Conservation (phyloP, 2,329 filamentous ascomycete genomes). For the Aspergillus unguis region DNA sequence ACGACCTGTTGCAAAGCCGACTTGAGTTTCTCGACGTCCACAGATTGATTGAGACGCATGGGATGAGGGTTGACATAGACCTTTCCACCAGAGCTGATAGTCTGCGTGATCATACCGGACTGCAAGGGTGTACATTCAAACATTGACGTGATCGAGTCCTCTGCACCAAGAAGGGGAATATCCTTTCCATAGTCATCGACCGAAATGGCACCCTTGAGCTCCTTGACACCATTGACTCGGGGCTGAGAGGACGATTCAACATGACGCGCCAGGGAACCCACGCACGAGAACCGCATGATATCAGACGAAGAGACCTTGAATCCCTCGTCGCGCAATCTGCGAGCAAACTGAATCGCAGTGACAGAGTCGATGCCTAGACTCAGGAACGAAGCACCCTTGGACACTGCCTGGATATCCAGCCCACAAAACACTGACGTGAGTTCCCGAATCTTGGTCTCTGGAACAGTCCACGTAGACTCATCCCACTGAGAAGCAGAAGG, state of each 20-base stretch:
- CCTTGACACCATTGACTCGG: conserved; percentile 8
- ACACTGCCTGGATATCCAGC: conserved; percentile 21
- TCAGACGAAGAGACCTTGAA: conserved; percentile 33
- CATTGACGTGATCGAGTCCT: conserved; percentile 23
- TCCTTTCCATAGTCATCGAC: conserved; percentile 14
- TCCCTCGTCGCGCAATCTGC: conserved; percentile 26
- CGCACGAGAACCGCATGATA: conserved; percentile 33
- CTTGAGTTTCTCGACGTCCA: conserved; percentile 50
- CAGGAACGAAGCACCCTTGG: conserved; percentile 32
- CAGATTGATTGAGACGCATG: conserved; percentile 49
- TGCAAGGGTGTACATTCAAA: conserved; percentile 71
- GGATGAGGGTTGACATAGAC: conserved; percentile 74
- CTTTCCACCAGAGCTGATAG: conserved; percentile 49
- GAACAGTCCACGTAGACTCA: conserved; percentile 20
- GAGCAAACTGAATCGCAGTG: conserved; percentile 33
- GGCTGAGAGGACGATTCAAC: conserved; percentile 12
- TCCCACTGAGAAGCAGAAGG: conserved; percentile 17
- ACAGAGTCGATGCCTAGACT: conserved; percentile 34
- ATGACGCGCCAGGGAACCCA: conserved; percentile 25
- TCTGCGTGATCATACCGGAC: conserved; percentile 74
- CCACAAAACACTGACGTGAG: conserved; percentile 24
- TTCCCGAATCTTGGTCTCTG: conserved; percentile 24
- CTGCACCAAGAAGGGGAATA: conserved; percentile 15
- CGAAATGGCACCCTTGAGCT: not conserved
- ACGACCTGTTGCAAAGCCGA: conserved; percentile 57